Conservation (phyloP, 345 rosid genomes). For the Noccaea bulbosa region DNA sequence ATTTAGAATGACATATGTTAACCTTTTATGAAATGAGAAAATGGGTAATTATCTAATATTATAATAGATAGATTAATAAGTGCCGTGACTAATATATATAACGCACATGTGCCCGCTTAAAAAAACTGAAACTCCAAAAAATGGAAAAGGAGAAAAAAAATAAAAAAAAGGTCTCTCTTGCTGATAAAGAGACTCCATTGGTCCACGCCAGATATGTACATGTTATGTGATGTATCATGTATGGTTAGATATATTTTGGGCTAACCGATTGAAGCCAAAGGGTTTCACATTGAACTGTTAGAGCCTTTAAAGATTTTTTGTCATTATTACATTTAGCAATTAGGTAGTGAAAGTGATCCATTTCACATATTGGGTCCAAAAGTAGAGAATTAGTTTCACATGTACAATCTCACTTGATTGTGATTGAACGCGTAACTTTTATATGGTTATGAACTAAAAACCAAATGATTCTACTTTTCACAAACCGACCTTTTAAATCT, state of each 20-base stretch:
- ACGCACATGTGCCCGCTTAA: constrained; percentile 27
- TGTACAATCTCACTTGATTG: constrained; percentile 25
- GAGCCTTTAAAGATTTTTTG: constrained; percentile 12
- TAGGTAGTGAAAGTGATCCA: constrained; percentile 20
- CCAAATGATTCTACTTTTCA: background rate
- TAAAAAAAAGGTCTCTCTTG: background rate
- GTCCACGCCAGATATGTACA: constrained; percentile 17
- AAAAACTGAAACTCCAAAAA: constrained; percentile 9
- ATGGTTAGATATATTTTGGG: constrained; percentile 20
- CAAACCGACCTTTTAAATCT: background rate
- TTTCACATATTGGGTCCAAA: constrained; percentile 34
- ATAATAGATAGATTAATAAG: no score
- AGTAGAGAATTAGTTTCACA: constrained; percentile 22
- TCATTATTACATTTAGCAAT: constrained; percentile 16
- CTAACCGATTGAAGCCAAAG: constrained; percentile 15
- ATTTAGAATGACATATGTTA: no score
- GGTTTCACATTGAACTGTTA: constrained; percentile 38
- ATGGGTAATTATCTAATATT: no score
- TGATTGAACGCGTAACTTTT: constrained; percentile 20
- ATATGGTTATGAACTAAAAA: constrained; percentile 14
- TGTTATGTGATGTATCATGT: constrained; percentile 20
- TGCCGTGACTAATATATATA: background rate
- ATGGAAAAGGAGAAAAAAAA: constrained; percentile 4
- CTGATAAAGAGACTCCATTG: constrained; percentile 13
- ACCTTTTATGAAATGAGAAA: no score